Conservation (phyloP, 148 eudicot genomes). For the Chenopodium formosanum region DNA sequence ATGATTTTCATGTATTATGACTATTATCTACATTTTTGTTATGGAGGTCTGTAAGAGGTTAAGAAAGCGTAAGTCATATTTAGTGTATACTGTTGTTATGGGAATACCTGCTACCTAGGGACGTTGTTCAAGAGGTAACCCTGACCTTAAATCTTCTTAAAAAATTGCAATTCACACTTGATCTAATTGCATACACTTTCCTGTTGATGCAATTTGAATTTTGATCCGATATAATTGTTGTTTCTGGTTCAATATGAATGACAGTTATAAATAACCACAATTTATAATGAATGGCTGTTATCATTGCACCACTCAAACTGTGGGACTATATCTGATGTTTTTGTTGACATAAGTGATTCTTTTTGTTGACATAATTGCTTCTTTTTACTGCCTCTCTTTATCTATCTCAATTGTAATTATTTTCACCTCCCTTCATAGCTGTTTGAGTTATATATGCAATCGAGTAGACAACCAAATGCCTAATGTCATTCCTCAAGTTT, state of each 20-base stretch:
- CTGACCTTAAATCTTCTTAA: background rate
- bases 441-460: too few species aligned
- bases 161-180: background rate
- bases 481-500: too few species aligned
- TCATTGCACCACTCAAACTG: background rate
- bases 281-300: background rate
- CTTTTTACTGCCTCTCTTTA: background rate
- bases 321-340: background rate
- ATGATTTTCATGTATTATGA: background rate
- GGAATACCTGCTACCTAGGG: conserved; percentile 80
- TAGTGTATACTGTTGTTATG: conserved; percentile 77
- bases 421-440: too few species aligned
- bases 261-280: background rate
- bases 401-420: background rate
- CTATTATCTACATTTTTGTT: conserved; percentile 60
- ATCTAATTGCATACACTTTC: background rate
- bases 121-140: conserved; percentile 81
- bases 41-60: conserved; percentile 65
- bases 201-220: background rate
- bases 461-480: too few species aligned
- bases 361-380: background rate
- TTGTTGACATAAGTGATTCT: too few species aligned
- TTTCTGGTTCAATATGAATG: background rate
- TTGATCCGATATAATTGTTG: background rate
- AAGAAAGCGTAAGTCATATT: conserved; percentile 70